phyloP scores from a whole-genome alignment of 1,284 basidiomycete genomes.

The Sporisorium iseilematis-ciliati region DNA sequence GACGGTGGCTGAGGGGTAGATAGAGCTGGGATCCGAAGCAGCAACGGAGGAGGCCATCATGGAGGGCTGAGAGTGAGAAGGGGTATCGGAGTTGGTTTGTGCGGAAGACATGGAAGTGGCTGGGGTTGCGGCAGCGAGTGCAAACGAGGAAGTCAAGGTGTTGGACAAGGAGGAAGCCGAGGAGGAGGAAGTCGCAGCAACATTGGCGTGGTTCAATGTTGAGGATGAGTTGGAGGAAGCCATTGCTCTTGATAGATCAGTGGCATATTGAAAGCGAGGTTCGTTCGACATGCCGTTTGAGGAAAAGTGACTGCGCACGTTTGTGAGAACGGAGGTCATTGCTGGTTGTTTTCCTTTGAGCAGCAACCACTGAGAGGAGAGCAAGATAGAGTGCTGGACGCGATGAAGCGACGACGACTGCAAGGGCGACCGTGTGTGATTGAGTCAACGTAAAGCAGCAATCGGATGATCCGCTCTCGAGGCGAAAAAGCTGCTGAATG shows the following conservation, averaged over 20 bases:
- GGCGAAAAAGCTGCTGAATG: neutral
- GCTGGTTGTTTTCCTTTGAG: constrained; percentile 3
- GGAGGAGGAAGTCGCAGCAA: neutral
- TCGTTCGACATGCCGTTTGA: constrained; percentile 50
- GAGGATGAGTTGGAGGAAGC: constrained; percentile 14
- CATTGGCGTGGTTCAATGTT: constrained; percentile 13
- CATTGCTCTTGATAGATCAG: constrained; percentile 26
- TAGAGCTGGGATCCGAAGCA: constrained; percentile 17
- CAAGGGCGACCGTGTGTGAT: neutral
- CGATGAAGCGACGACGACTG: neutral
- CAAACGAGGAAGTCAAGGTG: constrained; percentile 23
- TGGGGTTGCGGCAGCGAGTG: constrained; percentile 22
- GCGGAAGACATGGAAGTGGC: constrained; percentile 20
- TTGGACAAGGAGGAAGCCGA: constrained; percentile 15
- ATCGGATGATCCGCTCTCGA: constrained; percentile 11
- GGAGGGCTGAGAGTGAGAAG: constrained; percentile 20
- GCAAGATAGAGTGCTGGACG: constrained; percentile 2
- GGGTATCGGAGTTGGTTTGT: constrained; percentile 18
- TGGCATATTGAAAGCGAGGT: constrained; percentile 34
- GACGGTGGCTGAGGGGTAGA: constrained; percentile 21
- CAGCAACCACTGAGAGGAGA: constrained; percentile 1
- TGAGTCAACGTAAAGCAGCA: neutral
- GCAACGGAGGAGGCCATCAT: constrained; percentile 18
- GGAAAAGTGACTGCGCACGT: constrained; percentile 47
- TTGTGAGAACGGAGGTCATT: constrained; percentile 48